phyloP scores from a whole-genome alignment of 345 rosid species.

The Brassica carinata region DNA sequence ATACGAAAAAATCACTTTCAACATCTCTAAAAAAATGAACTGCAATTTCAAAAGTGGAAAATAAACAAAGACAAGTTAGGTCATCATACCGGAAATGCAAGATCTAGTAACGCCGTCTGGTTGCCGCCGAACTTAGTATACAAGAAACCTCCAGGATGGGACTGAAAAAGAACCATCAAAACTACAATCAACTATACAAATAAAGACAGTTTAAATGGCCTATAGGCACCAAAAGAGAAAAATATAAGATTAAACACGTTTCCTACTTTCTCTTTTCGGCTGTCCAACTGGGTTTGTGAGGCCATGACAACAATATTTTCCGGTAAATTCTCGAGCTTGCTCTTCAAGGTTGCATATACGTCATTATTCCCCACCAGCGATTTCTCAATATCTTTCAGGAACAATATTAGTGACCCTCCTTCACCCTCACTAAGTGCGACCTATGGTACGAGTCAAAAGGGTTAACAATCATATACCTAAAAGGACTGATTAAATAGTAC shows the following conservation, averaged over 20 bases:
- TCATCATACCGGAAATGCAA: conserved; percentile 84
- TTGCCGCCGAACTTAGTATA: conserved; percentile 94
- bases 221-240: not conserved
- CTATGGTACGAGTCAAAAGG: conserved; percentile 42
- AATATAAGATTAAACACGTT: not conserved
- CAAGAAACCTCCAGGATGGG: conserved; percentile 89
- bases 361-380: conserved; percentile 76
- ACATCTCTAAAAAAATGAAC: conserved; percentile 6
- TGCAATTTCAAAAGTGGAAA: no score
- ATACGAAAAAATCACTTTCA: conserved; percentile 6
- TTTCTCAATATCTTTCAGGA: conserved; percentile 92
- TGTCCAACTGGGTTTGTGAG: conserved; percentile 87
- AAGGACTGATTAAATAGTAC: not conserved
- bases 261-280: conserved; percentile 90
- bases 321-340: conserved; percentile 80
- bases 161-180: conserved; percentile 50
- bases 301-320: conserved; percentile 81
- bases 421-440: conserved; percentile 74
- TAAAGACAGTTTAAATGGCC: not conserved
- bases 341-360: conserved; percentile 59
- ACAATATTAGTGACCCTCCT: conserved; percentile 68
- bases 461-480: conserved; percentile 8
- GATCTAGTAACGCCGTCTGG: conserved; percentile 87
- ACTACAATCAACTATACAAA: conserved; percentile 3
- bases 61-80: not conserved